A percentile compares a stretch with the other conserved stretches of the same genome.
phyloP scores from a whole-genome alignment of 345 rosid species.

The Bruguiera parviflora region DNA sequence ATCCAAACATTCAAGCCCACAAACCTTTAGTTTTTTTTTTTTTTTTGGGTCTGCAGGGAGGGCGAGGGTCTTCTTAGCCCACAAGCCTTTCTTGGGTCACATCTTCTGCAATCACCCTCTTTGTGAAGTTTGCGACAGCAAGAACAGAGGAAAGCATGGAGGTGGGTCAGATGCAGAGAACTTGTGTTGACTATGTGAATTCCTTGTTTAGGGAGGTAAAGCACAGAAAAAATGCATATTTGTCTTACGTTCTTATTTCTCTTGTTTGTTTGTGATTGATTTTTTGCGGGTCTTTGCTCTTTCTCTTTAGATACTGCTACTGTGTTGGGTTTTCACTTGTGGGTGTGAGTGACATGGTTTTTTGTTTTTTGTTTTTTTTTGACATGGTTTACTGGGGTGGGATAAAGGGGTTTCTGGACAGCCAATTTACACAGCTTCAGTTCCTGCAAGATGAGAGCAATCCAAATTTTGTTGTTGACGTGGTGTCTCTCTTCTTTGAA shows the following conservation, averaged over 20 bases:
- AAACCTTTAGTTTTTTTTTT: too few species aligned
- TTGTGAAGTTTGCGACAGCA: constrained; percentile 1
- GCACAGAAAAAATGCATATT: background rate
- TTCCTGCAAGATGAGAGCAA: constrained; percentile 93
- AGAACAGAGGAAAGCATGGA: constrained; percentile 41
- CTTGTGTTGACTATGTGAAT: constrained; percentile 62
- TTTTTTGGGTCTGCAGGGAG: too few species aligned
- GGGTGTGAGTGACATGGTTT: background rate
- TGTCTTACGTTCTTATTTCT: background rate
- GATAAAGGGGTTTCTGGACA: constrained; percentile 75
- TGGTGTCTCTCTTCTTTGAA: constrained; percentile 79
- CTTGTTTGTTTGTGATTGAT: background rate
- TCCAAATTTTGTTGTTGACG: constrained; percentile 92
- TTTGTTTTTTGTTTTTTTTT: background rate
- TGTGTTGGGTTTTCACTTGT: background rate
- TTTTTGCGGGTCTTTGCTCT: background rate
- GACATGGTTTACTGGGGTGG: background rate
- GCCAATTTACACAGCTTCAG: constrained; percentile 81
- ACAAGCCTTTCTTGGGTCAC: background rate
- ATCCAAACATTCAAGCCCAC: too few species aligned
- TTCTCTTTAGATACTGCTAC: background rate
- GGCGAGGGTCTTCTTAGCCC: too few species aligned
- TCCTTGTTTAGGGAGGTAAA: constrained; percentile 76
- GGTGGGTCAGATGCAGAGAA: constrained; percentile 76
- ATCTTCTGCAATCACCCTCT: background rate